Base-by-base conservation (phyloP, 768 basidiomycete species). In the Rhodotorula kratochvilovae region DNA sequence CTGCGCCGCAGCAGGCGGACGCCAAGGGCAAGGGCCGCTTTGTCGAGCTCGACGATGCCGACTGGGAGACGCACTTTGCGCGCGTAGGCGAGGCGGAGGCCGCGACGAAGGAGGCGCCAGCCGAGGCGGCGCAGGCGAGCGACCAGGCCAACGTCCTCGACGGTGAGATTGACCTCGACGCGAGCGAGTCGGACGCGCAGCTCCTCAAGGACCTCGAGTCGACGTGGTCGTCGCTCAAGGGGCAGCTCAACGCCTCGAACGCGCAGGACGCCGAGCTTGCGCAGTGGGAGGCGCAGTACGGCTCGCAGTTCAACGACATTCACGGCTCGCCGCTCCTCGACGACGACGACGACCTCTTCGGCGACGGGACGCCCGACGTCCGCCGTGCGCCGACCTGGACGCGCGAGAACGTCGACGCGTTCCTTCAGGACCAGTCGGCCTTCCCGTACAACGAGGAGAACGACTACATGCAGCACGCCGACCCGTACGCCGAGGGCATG, bases 21-120 rank as follows among this genome's bases (percentile, higher is more conserved):
- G 63, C 35, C 23, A 97, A 95, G 79, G 90, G 89, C 3, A 93
- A 91, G 78, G 86, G 83, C 27, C 84, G 85, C 33, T 77, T 80
- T 35, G 76, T 77, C 60, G 80, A 80, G 57, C 74, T 78, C 36
- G 69, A 72, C 65, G 78, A 78, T 36, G 70, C 70, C 27, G 64
- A 69, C n/a, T 79, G 78, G 78, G 77, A 77, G 62, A 74, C 68
- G 10, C 67, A 76, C 51, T 79, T 79, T 51, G 78, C 71, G 2
- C 53, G 56, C 5, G 60, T 67, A 2, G 66, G 51, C 12, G 29
- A 39, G 33, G 53, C 42, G 3, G 45, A 39, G 42, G 16, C 43
- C 4, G 16, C 5, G 1, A 3, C 43, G 39, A 5, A 1, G n/a
- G 33, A 10, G 39, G 58, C 45, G 5, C 6, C 45, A 2, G 48